phyloP scores from a whole-genome alignment of 495 filamentous ascomycete genomes.

The Penicillium egyptiacum region DNA sequence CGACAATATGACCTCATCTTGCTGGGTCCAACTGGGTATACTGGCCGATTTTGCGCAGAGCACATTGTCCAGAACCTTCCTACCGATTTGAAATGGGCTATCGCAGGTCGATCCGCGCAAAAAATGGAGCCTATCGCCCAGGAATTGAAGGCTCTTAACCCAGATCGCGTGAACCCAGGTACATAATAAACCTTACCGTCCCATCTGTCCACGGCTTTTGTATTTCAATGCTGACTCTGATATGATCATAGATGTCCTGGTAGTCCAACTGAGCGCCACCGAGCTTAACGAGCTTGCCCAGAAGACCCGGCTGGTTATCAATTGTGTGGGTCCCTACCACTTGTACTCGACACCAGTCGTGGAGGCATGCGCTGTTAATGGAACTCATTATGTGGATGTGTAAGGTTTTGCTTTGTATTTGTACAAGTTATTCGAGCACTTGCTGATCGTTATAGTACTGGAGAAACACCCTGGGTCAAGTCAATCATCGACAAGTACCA shows the following conservation, averaged over 20 bases:
- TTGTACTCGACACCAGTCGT: constrained; percentile 77
- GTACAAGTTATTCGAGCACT: not conserved
- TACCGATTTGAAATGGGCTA: constrained; percentile 82
- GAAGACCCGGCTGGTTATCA: constrained; percentile 77
- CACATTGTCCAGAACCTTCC: constrained; percentile 73
- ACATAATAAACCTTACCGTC: constrained; percentile 17
- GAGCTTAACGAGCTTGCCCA: constrained; percentile 66
- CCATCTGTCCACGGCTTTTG: not conserved
- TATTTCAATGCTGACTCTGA: constrained; percentile 5
- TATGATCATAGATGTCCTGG: constrained; percentile 39
- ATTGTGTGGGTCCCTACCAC: constrained; percentile 82
- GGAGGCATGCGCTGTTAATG: constrained; percentile 81
- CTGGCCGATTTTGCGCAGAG: constrained; percentile 74
- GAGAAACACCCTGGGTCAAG: constrained; percentile 78
- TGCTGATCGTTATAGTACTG: constrained; percentile 53
- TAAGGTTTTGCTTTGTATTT: constrained; percentile 22
- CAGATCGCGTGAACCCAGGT: constrained; percentile 70
- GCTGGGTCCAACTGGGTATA: constrained; percentile 85
- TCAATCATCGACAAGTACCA: constrained; percentile 82
- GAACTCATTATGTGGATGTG: constrained; percentile 90
- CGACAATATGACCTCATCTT: constrained; percentile 81
- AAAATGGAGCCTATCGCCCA: constrained; percentile 71
- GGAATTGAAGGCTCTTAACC: constrained; percentile 63
- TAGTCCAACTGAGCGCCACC: constrained; percentile 60
- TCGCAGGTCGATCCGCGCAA: constrained; percentile 73